A percentile compares a stretch with the other conserved stretches of the same genome.
Conservation (phyloP, 495 filamentous ascomycete species). For the Aspergillus wentii region DNA sequence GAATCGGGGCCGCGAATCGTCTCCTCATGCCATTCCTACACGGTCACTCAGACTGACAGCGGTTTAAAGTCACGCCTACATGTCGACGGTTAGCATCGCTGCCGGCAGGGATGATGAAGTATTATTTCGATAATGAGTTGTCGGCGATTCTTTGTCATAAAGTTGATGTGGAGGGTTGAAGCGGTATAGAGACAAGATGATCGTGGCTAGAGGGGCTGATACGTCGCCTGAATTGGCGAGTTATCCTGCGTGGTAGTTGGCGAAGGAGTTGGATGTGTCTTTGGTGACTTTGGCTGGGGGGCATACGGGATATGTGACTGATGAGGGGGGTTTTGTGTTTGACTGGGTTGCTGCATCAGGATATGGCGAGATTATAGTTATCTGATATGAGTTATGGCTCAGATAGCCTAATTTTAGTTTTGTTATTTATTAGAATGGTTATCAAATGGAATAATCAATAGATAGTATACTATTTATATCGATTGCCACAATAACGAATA, state of each 20-base stretch:
- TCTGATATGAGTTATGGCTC: no score
- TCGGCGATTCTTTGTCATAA: background rate
- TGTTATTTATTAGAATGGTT: no score
- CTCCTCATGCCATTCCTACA: background rate
- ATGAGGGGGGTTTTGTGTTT: background rate
- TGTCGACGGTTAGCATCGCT: background rate
- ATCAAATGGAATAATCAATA: no score
- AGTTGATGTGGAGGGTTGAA: background rate
- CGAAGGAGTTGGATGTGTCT: background rate
- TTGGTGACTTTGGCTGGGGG: background rate
- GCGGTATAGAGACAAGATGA: background rate
- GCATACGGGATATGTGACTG: constrained; percentile 1
- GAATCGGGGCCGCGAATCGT: background rate
- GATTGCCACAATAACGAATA: no score
- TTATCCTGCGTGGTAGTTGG: background rate
- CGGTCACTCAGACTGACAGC: constrained; percentile 1
- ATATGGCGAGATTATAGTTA: no score
- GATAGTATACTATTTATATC: no score
- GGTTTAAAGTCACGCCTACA: background rate
- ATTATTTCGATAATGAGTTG: background rate
- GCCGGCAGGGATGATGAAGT: background rate
- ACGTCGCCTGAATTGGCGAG: background rate
- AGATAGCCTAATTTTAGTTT: no score
- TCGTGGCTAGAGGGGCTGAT: background rate
- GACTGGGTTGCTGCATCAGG: no score